These are phyloP conservation scores for Nepenthes alata DNA, from an alignment of 179 eudicot species.

Conservation along the genomic window DNA sequence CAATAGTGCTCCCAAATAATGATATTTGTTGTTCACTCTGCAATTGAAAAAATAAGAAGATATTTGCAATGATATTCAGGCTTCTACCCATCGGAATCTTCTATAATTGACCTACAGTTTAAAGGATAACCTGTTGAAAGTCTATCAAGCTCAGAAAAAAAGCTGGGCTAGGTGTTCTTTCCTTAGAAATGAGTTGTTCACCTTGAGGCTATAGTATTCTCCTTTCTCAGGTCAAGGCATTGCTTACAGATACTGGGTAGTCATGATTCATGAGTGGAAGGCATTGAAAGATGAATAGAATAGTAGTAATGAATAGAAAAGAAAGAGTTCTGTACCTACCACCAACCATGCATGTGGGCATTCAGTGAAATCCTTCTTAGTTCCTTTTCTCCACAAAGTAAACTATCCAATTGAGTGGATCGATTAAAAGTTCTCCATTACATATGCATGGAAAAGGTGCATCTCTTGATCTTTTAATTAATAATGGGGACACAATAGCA, in stretches of 20 bases:
- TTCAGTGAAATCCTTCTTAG: too few species aligned
- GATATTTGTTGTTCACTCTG: not conserved
- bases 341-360: not conserved
- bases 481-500: too few species aligned
- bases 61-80: not conserved
- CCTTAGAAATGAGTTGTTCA: slow-evolving; percentile 1
- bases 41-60: not conserved
- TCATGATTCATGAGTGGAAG: slow-evolving; percentile 1
- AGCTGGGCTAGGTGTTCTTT: slow-evolving; percentile 2
- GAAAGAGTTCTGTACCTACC: not conserved
- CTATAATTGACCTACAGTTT: not conserved
- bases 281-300: slow-evolving; percentile 1
- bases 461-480: too few species aligned
- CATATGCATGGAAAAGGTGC: too few species aligned
- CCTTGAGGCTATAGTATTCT: slow-evolving; percentile 2
- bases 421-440: too few species aligned
- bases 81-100: not conserved
- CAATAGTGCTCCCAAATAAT: not conserved
- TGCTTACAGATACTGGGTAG: not conserved
- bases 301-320: not conserved
- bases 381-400: too few species aligned
- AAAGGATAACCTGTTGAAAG: not conserved
- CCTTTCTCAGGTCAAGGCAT: not conserved
- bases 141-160: not conserved
- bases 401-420: too few species aligned